phyloP scores from a whole-genome alignment of 148 eudicot species.

The Cornus kousa region DNA sequence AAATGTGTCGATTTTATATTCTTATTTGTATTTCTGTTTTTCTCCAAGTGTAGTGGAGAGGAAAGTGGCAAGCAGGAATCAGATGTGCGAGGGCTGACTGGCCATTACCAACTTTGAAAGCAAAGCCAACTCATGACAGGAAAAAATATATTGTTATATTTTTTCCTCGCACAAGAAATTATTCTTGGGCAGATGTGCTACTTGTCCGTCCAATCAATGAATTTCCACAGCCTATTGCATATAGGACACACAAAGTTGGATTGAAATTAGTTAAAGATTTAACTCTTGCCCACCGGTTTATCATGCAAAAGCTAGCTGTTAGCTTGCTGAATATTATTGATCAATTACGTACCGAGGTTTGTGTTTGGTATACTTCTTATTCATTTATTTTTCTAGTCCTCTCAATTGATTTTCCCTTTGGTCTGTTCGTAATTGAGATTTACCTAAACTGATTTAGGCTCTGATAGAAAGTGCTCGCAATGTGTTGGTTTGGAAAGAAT shows the following conservation, averaged over 20 bases:
- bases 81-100: conserved; percentile 90
- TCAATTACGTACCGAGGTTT: conserved; percentile 72
- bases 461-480: conserved; percentile 73
- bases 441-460: conserved; percentile 48
- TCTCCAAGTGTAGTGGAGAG: conserved; percentile 79
- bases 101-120: conserved; percentile 84
- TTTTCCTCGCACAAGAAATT: conserved; percentile 74
- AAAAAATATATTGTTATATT: conserved; percentile 88
- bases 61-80: conserved; percentile 96
- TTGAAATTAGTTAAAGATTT: conserved; percentile 79
- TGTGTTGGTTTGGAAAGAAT: conserved; percentile 72
- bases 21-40: conserved; percentile 20
- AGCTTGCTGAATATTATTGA: conserved; percentile 79
- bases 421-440: conserved; percentile 13
- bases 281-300: conserved; percentile 81
- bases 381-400: background rate
- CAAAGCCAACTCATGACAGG: conserved; percentile 86
- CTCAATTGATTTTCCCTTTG: background rate
- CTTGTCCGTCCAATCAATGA: conserved; percentile 84
- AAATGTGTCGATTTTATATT: conserved; percentile 8
- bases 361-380: conserved; percentile 12
- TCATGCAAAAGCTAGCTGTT: conserved; percentile 78
- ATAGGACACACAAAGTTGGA: conserved; percentile 72
- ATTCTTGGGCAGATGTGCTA: conserved; percentile 89
- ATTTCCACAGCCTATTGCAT: conserved; percentile 80